Percentiles rank a stretch among this genome's conserved stretches.
Evolutionary conservation across 169 alveolate species (phyloP).

Genomic region (Eimeria sp.): DNA sequence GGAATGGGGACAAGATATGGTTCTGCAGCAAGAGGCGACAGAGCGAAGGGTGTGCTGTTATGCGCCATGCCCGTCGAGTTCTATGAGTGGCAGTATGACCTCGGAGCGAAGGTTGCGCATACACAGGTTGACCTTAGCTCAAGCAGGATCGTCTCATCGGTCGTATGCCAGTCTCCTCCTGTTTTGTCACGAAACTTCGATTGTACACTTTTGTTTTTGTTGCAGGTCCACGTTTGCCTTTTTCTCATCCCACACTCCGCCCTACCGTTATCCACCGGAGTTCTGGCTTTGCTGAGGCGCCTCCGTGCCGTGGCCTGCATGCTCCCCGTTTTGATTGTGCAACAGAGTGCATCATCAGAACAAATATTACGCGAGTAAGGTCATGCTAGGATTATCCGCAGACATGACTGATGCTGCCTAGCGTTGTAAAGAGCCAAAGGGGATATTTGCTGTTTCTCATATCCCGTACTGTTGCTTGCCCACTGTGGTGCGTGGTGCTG

Average conservation of each 20-base stretch:
- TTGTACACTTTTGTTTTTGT: neutral
- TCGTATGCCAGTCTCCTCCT: neutral
- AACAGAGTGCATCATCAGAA: neutral
- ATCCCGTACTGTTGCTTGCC: neutral
- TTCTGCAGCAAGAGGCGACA: neutral
- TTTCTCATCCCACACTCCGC: conserved; percentile 43
- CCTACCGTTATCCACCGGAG: conserved; percentile 41
- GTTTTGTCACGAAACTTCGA: neutral
- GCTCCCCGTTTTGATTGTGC: conserved; percentile 59
- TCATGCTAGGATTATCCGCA: neutral
- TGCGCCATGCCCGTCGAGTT: neutral
- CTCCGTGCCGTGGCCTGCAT: conserved; percentile 66
- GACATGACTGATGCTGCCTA: neutral
- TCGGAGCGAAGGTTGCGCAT: neutral
- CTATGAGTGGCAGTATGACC: neutral
- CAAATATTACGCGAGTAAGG: conserved; percentile 53
- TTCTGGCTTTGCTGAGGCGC: conserved; percentile 49
- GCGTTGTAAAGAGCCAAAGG: neutral
- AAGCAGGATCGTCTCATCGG: neutral
- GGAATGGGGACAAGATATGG: conserved; percentile 11
- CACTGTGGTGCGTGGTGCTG: neutral
- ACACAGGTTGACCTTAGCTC: neutral
- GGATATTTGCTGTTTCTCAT: neutral
- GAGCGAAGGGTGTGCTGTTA: conserved; percentile 57
- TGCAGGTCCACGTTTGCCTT: conserved; percentile 67